Conservation (phyloP, 805 yeast genomes). For the Clavispora fructus region DNA sequence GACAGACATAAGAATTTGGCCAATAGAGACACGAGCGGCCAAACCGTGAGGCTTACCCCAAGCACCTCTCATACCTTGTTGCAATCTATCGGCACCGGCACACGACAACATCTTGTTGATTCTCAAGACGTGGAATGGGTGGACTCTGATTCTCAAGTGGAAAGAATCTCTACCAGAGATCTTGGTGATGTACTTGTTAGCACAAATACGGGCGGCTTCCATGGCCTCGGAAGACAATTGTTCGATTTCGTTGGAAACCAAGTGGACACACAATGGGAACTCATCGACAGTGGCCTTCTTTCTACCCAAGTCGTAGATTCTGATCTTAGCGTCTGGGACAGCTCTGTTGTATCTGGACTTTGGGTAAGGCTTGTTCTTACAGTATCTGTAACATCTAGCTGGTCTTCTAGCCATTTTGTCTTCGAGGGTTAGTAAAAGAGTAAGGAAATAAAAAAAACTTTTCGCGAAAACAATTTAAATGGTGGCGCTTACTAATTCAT, state of each 20-base stretch:
- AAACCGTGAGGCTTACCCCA: slow-evolving; percentile 99
- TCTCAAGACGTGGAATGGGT: slow-evolving; percentile 99
- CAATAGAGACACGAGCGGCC: slow-evolving; percentile 98
- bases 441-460: not conserved
- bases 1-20: slow-evolving; percentile 96
- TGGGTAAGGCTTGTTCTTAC: slow-evolving; percentile 99
- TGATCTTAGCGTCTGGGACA: slow-evolving; percentile 99
- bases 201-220: slow-evolving; percentile 99
- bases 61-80: slow-evolving; percentile 99
- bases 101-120: slow-evolving; percentile 99
- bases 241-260: slow-evolving; percentile 98
- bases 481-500: slow-evolving; percentile 1
- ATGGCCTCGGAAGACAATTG: slow-evolving; percentile 99
- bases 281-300: slow-evolving; percentile 99
- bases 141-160: slow-evolving; percentile 99
- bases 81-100: slow-evolving; percentile 99
- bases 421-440: slow-evolving; percentile 15
- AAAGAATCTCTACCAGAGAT: slow-evolving; percentile 97
- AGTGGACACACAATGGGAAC: slow-evolving; percentile 98
- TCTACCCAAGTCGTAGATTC: slow-evolving; percentile 99
- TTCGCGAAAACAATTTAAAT: slow-evolving; percentile 14
- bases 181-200: slow-evolving; percentile 98
- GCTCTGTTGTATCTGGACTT: slow-evolving; percentile 99
- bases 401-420: slow-evolving; percentile 99
- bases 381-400: slow-evolving; percentile 99